Percentiles rank a stretch among this genome's conserved stretches.
Conservation (phyloP, 2,329 filamentous ascomycete genomes). For the Alternaria consortialis region DNA sequence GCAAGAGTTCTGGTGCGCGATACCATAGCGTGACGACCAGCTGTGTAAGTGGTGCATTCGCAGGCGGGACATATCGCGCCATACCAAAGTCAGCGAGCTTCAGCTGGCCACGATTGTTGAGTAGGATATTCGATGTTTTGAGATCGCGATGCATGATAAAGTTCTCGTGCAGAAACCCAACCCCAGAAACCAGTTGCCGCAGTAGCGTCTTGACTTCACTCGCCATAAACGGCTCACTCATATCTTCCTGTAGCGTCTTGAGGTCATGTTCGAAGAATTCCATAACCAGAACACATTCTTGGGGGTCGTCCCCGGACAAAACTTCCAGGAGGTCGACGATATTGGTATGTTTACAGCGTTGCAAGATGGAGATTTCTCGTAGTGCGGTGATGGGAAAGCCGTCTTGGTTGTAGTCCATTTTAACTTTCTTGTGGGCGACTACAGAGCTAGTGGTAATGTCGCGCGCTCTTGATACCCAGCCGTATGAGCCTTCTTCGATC, state of each 20-base stretch:
- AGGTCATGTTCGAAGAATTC: slow-evolving; percentile 98
- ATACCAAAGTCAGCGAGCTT: slow-evolving; percentile 99
- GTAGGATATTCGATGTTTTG: slow-evolving; percentile 68
- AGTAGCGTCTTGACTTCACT: slow-evolving; percentile 93
- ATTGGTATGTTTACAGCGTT: slow-evolving; percentile 81
- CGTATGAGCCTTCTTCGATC: slow-evolving; percentile 97
- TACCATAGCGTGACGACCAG: slow-evolving; percentile 99
- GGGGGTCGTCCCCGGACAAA: slow-evolving; percentile 73
- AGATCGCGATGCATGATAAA: slow-evolving; percentile 75
- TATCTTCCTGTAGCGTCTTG: slow-evolving; percentile 89
- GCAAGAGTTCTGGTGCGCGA: slow-evolving; percentile 85
- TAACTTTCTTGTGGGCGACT: slow-evolving; percentile 92
- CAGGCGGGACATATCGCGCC: slow-evolving; percentile 80
- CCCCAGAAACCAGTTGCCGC: slow-evolving; percentile 79
- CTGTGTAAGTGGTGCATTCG: slow-evolving; percentile 81
- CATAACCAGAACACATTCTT: slow-evolving; percentile 89
- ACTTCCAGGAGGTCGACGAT: slow-evolving; percentile 85
- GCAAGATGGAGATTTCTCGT: slow-evolving; percentile 90
- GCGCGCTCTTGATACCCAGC: slow-evolving; percentile 86
- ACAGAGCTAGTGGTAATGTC: slow-evolving; percentile 78
- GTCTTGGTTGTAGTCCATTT: slow-evolving; percentile 78
- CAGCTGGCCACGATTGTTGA: slow-evolving; percentile 93
- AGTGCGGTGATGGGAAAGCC: slow-evolving; percentile 92
- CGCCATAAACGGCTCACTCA: slow-evolving; percentile 90
- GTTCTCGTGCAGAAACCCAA: slow-evolving; percentile 84